Evolutionary conservation across 441 rosid genomes (phyloP).

Genomic region (Aleurites moluccanus): DNA sequence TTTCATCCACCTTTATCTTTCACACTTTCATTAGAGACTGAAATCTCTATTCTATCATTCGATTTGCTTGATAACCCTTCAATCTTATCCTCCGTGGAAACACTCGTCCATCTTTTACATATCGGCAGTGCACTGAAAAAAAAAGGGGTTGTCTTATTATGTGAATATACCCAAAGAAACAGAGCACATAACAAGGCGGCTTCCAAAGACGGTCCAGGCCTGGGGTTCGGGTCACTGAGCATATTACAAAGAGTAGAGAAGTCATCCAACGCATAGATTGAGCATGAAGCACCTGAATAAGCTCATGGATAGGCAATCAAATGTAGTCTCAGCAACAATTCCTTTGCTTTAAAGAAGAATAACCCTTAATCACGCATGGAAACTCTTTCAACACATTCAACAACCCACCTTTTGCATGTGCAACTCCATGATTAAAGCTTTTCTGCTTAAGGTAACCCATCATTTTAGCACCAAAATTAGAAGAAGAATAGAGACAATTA

Average conservation of each 20-base stretch:
- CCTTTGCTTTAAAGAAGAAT: slow-evolving; percentile 42
- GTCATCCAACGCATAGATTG: too few relatives aligned
- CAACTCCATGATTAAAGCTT: slow-evolving; percentile 53
- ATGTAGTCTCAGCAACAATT: slow-evolving; percentile 36
- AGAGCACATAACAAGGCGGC: slow-evolving; percentile 55
- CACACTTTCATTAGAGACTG: slow-evolving; percentile 14
- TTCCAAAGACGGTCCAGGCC: slow-evolving; percentile 45
- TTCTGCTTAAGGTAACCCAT: slow-evolving; percentile 38
- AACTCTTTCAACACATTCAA: slow-evolving; percentile 40
- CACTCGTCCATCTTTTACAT: slow-evolving; percentile 36
- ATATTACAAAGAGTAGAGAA: slow-evolving; percentile 45
- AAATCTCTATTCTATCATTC: slow-evolving; percentile 23
- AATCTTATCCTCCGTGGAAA: not conserved
- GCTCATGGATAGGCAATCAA: slow-evolving; percentile 42
- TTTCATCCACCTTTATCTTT: too few relatives aligned
- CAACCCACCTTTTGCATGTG: slow-evolving; percentile 45
- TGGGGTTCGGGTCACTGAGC: slow-evolving; percentile 42
- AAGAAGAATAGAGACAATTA: too few relatives aligned
- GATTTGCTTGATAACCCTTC: slow-evolving; percentile 22
- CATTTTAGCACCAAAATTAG: slow-evolving; percentile 35
- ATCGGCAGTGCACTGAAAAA: slow-evolving; percentile 38
- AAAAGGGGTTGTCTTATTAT: too few relatives aligned
- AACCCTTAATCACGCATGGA: slow-evolving; percentile 35
- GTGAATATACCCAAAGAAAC: too few relatives aligned
- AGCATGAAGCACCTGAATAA: slow-evolving; percentile 43